Evolutionary conservation across 805 yeast genomes (phyloP).

Genomic region (Schwanniomyces vanrijiae): DNA sequence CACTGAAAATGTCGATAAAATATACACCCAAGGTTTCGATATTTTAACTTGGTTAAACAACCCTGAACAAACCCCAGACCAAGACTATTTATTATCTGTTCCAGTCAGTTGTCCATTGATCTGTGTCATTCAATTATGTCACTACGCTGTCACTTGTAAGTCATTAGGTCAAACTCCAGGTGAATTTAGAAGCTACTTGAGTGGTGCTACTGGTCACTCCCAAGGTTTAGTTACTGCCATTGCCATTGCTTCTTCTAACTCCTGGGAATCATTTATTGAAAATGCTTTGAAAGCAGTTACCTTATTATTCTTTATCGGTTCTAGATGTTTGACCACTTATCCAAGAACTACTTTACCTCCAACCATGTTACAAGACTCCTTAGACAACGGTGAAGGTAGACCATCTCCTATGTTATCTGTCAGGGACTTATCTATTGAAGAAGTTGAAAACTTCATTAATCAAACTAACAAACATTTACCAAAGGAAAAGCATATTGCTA

Average conservation of each 20-base stretch:
- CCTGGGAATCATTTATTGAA: slow-evolving; percentile 81
- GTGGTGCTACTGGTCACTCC: slow-evolving; percentile 85
- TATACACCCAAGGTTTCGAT: slow-evolving; percentile 92
- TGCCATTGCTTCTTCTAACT: slow-evolving; percentile 76
- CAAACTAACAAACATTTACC: slow-evolving; percentile 94
- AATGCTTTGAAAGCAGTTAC: slow-evolving; percentile 78
- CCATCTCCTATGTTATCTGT: slow-evolving; percentile 98
- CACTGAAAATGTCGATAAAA: slow-evolving; percentile 76
- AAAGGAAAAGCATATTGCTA: slow-evolving; percentile 81
- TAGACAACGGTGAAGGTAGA: slow-evolving; percentile 91
- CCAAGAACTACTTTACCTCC: slow-evolving; percentile 96
- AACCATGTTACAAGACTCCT: slow-evolving; percentile 84
- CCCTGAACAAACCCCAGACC: slow-evolving; percentile 86
- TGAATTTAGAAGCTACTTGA: slow-evolving; percentile 65
- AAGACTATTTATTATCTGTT: slow-evolving; percentile 82
- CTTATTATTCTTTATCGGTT: slow-evolving; percentile 88
- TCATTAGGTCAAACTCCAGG: slow-evolving; percentile 88
- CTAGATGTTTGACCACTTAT: slow-evolving; percentile 84
- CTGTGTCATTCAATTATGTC: slow-evolving; percentile 92
- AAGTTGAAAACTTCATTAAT: slow-evolving; percentile 76
- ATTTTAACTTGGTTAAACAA: slow-evolving; percentile 82
- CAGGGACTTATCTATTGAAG: slow-evolving; percentile 78
- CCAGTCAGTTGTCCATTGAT: slow-evolving; percentile 97
- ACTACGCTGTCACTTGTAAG: slow-evolving; percentile 85
- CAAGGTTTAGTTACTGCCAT: slow-evolving; percentile 92